Base-by-base conservation (phyloP, 306 rosid genomes). In the Lagenaria siceraria region DNA sequence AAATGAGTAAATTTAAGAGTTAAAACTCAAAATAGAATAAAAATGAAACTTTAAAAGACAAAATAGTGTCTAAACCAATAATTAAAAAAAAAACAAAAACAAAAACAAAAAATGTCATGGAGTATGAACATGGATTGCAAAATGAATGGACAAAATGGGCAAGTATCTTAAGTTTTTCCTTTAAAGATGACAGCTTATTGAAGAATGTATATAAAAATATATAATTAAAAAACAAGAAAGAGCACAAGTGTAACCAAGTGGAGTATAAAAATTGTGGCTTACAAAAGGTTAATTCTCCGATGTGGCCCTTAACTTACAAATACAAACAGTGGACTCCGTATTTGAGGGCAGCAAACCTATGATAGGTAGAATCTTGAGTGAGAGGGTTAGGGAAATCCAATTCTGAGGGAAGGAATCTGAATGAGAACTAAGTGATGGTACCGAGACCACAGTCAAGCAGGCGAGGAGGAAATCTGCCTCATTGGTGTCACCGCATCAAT, bases 401-500 rank as follows among this genome's bases (percentile, higher is more conserved):
- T 68, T 64, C 46, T 24, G 25, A 65, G 10, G 25, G 17, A 21
- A 65, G 29, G 38, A 63, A 29, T 63, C 38, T 40, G 74, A 19
- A 38, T 66, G 19, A 66, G 33, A 27, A 21, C 53, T 40, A 10
- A 63, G 70, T 46, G 6, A 31, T 33, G 70, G 70, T 64, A 69
- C 54, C 54, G 8, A 46, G 21, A 22, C 74, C 35, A 11, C 18
- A 46, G 58, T 70, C 38, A 17, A 65, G 73, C 49, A 66, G 24
- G 49, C 53, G 9, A 11, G 74, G 2, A 46, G 56, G 10, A 43
- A 13, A 69, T 42, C 42, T 6, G 29, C 8, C 18, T 8, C 52
- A n/a, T 66, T 40, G 74, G 46, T 22, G 80, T 86, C 83, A 86
- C 72, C 83, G 85, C 98, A 92, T 95, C 78, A 89, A 86, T 61